These are phyloP conservation scores for Phascolomyces articulosus DNA, from an alignment of 371 early-diverging fungal species.

Conservation along the genomic window DNA sequence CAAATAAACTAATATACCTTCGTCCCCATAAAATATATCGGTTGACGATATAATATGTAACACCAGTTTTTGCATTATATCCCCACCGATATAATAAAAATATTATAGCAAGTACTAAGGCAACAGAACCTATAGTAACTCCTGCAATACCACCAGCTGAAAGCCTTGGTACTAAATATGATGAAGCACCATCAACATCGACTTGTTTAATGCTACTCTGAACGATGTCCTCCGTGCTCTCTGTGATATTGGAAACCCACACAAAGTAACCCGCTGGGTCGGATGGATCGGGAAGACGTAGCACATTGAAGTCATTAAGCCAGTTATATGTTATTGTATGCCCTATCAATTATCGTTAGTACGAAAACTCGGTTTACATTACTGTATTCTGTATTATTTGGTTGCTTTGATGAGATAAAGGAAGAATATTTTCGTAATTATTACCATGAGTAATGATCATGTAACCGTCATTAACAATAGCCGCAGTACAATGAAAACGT, in stretches of 20 bases:
- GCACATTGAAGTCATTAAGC: neutral
- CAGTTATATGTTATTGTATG: neutral
- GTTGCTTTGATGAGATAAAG: too few relatives aligned
- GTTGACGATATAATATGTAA: too few relatives aligned
- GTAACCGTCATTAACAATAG: neutral
- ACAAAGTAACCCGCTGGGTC: neutral
- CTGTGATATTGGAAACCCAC: neutral
- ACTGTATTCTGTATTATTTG: too few relatives aligned
- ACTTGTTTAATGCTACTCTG: too few relatives aligned
- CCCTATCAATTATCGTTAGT: neutral
- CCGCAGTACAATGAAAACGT: neutral
- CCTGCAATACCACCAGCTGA: too few relatives aligned
- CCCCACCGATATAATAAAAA: too few relatives aligned
- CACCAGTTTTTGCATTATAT: too few relatives aligned
- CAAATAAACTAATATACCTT: neutral
- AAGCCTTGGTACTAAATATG: too few relatives aligned
- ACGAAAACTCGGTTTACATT: too few relatives aligned
- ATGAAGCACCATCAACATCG: neutral
- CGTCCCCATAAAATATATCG: neutral
- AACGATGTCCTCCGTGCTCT: neutral
- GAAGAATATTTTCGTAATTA: too few relatives aligned
- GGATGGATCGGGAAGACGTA: neutral
- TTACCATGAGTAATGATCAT: neutral
- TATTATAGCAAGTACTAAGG: too few relatives aligned
- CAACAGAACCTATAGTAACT: too few relatives aligned